Evolutionary conservation across 2,329 filamentous ascomycete species (phyloP).

Genomic region (Ophiosphaerella korrae): DNA sequence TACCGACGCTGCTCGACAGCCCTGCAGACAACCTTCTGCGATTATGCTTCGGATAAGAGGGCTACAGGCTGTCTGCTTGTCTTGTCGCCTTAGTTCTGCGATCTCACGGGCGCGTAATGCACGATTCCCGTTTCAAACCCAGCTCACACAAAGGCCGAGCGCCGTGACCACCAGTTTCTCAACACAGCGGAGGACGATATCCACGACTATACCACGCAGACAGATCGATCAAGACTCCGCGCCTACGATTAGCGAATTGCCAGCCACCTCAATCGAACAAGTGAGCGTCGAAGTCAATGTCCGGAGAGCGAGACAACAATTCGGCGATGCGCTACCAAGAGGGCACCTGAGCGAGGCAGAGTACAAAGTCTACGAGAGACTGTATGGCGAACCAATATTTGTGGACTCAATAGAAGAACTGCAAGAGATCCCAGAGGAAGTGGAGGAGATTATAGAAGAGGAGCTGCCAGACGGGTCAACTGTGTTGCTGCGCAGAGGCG

Average conservation of each 20-base stretch:
- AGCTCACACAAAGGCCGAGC: conserved; percentile 14
- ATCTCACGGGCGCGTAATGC: conserved; percentile 33
- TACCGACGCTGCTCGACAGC: conserved; percentile 7
- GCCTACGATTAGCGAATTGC: conserved; percentile 1
- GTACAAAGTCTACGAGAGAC: conserved; percentile 73
- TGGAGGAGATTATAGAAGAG: conserved; percentile 50
- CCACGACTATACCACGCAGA: conserved; percentile 18
- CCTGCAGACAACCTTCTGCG: conserved; percentile 6
- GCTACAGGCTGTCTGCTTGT: conserved; percentile 36
- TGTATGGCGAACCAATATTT: conserved; percentile 76
- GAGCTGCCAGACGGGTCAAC: conserved; percentile 37
- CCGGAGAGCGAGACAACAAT: conserved; percentile 72
- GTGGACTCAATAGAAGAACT: conserved; percentile 63
- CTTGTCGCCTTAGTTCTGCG: conserved; percentile 39
- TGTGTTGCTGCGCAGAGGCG: conserved; percentile 59
- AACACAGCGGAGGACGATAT: conserved; percentile 28
- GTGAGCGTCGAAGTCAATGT: conserved; percentile 66
- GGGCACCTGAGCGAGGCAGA: conserved; percentile 73
- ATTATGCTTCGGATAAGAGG: conserved; percentile 40
- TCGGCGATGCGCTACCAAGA: conserved; percentile 76
- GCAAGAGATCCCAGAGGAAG: conserved; percentile 51
- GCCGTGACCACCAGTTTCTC: conserved; percentile 9
- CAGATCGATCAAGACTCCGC: conserved; percentile 16
- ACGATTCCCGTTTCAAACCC: conserved; percentile 22
- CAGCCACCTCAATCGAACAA: conserved; percentile 23